phyloP scores from a whole-genome alignment of 345 rosid genomes.

The Combretum micranthum region DNA sequence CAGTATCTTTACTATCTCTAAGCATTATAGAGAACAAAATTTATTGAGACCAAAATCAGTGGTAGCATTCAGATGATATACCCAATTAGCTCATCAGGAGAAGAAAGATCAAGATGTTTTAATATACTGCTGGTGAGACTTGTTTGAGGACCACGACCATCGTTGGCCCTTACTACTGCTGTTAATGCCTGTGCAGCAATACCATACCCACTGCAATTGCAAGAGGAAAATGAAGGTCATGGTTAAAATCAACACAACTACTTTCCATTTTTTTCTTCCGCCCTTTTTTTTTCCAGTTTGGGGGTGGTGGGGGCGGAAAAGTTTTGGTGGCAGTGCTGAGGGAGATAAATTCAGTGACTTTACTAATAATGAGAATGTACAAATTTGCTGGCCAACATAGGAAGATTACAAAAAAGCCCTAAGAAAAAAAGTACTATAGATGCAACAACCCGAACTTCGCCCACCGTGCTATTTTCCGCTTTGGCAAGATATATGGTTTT shows the following conservation, averaged over 20 bases:
- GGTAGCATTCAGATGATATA: constrained; percentile 6
- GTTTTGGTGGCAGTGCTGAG: too few species aligned
- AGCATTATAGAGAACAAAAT: neutral
- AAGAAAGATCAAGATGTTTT: constrained; percentile 58
- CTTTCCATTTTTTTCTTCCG: too few species aligned
- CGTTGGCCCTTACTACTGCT: constrained; percentile 81
- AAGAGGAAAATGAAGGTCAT: neutral
- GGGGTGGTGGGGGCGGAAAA: too few species aligned
- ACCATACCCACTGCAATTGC: constrained; percentile 71
- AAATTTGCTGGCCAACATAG: too few species aligned
- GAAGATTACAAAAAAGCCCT: too few species aligned
- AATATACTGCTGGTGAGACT: constrained; percentile 58
- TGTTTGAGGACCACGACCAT: constrained; percentile 87
- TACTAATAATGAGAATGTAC: too few species aligned
- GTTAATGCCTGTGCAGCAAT: constrained; percentile 93
- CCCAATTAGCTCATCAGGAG: constrained; percentile 84
- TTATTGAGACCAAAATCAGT: neutral
- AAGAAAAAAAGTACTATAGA: too few species aligned
- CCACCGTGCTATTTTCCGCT: too few species aligned
- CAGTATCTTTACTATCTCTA: neutral
- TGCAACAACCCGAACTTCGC: too few species aligned
- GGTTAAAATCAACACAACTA: neutral
- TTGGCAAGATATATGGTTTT: too few species aligned
- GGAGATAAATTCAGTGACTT: too few species aligned
- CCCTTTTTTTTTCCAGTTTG: too few species aligned